Conservation (phyloP, 2,329 filamentous ascomycete species). For the Calonectria pauciramosa region DNA sequence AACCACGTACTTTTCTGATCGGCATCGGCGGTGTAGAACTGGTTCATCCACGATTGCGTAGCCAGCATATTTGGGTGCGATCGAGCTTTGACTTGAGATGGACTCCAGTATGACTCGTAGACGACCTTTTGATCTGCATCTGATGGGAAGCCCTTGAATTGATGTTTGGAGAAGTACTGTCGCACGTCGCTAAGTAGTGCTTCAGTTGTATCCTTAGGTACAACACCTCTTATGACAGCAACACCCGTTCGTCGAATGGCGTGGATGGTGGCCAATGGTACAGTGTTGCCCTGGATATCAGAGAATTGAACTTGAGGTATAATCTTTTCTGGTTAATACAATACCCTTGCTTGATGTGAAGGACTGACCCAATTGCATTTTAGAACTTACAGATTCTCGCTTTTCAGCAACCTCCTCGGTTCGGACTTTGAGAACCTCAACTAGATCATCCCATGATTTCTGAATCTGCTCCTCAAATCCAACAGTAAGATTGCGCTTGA, state of each 20-base stretch:
- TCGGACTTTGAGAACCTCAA: background rate
- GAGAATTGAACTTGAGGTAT: background rate
- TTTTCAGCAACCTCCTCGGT: background rate
- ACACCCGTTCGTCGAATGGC: background rate
- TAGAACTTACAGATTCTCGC: background rate
- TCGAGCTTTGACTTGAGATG: conserved; percentile 15
- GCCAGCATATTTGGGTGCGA: conserved; percentile 16
- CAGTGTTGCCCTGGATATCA: background rate
- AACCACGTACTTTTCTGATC: background rate
- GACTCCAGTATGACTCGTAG: conserved; percentile 18
- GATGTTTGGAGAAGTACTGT: background rate
- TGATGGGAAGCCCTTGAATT: background rate
- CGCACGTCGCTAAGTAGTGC: background rate
- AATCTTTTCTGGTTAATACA: background rate
- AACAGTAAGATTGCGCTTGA: background rate
- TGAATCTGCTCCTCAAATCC: background rate
- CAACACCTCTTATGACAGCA: background rate
- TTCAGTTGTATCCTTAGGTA: background rate
- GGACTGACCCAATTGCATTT: too few relatives aligned
- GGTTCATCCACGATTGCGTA: conserved; percentile 16
- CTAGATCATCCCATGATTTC: background rate
- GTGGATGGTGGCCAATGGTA: background rate
- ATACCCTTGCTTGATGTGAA: background rate
- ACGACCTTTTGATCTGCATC: background rate
- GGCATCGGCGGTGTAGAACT: background rate